Percentiles rank a stretch among this genome's conserved stretches.
Evolutionary conservation across 352 stramenopile genomes (phyloP).

Genomic region (Thraustochytrium sp.): DNA sequence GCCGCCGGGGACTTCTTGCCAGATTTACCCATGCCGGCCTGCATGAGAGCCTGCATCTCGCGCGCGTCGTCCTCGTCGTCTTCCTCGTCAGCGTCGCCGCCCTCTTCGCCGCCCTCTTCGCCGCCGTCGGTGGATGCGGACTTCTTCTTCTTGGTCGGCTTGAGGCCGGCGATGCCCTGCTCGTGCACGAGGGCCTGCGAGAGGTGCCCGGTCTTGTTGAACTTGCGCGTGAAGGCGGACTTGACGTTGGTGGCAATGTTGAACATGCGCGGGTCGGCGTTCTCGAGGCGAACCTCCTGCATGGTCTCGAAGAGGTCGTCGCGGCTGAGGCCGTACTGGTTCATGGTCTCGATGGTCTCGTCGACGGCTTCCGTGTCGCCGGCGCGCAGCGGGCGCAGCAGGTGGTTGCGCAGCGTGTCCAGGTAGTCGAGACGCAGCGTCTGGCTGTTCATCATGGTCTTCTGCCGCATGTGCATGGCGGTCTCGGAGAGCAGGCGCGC

Average conservation of each 20-base stretch:
- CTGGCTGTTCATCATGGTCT: constrained; percentile 53
- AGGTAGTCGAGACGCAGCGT: constrained; percentile 49
- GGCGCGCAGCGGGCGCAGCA: constrained; percentile 31
- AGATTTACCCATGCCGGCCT: not conserved
- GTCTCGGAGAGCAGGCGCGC: constrained; percentile 87
- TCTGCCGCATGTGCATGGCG: constrained; percentile 84
- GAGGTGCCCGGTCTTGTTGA: constrained; percentile 85
- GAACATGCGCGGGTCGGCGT: constrained; percentile 61
- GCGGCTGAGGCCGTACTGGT: constrained; percentile 90
- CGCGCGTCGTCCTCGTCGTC: not conserved
- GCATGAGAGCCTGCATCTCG: not conserved
- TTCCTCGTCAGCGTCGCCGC: constrained; percentile 4
- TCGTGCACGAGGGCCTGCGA: constrained; percentile 86
- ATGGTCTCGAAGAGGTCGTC: constrained; percentile 96
- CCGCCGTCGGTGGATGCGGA: not conserved
- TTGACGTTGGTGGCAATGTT: constrained; percentile 72
- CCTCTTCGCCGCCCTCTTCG: not conserved
- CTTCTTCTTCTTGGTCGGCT: constrained; percentile 52
- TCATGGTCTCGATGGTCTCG: constrained; percentile 86
- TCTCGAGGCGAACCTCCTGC: constrained; percentile 61
- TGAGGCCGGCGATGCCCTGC: constrained; percentile 53
- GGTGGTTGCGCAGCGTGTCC: constrained; percentile 29
- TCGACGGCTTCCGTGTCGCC: constrained; percentile 58
- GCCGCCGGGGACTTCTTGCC: not conserved
- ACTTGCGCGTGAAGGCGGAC: constrained; percentile 83